Percentiles rank a stretch among this genome's conserved stretches.
phyloP scores from a whole-genome alignment of 129 eudicot species.

The Smallanthus sonchifolius region DNA sequence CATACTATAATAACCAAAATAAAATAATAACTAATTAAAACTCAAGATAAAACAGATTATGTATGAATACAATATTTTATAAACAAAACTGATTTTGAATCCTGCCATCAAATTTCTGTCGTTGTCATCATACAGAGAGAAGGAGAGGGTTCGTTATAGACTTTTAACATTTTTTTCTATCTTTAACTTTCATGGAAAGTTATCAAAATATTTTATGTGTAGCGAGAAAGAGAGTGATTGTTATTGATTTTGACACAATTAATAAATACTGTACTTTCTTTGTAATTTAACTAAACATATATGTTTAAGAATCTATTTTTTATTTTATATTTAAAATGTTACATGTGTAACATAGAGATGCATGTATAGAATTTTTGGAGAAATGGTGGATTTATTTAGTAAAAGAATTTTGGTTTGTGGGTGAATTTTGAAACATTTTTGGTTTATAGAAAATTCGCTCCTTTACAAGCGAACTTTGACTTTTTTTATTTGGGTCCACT shows the following conservation, averaged over 20 bases:
- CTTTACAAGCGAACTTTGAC: too few species aligned
- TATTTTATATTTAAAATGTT: background rate
- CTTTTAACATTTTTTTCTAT: too few species aligned
- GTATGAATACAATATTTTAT: too few species aligned
- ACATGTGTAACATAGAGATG: background rate
- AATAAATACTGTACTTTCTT: background rate
- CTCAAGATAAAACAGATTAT: too few species aligned
- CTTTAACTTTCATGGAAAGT: background rate
- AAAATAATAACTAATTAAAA: too few species aligned
- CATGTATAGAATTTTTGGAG: background rate
- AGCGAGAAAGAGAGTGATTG: background rate
- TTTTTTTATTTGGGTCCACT: too few species aligned
- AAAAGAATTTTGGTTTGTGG: too few species aligned
- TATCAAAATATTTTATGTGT: background rate
- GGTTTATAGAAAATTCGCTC: too few species aligned
- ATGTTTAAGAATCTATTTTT: background rate
- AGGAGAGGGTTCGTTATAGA: background rate
- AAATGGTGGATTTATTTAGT: too few species aligned
- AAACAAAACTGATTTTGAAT: too few species aligned
- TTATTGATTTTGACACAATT: background rate
- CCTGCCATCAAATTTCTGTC: background rate
- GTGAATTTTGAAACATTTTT: too few species aligned
- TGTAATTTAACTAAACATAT: background rate
- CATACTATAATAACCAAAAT: too few species aligned
- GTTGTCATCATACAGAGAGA: background rate